Percentiles rank a stretch among this genome's conserved stretches.
These are phyloP conservation scores for Aspergillus terreus DNA, from an alignment of 2,329 filamentous ascomycete genomes.

Conservation along the genomic window DNA sequence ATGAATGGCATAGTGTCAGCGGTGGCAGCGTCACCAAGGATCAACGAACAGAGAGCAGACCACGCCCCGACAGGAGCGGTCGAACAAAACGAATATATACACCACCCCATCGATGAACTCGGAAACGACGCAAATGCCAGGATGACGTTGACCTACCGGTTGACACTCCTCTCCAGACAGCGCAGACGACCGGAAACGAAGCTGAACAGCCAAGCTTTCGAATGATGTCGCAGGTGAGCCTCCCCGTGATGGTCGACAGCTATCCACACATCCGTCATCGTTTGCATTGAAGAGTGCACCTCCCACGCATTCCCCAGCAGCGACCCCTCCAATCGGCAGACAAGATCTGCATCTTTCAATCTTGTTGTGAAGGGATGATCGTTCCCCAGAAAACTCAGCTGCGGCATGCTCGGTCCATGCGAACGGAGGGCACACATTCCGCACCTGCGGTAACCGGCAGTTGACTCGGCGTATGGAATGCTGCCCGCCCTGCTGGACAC, in stretches of 20 bases:
- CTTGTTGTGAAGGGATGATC: not conserved
- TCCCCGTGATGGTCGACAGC: no score
- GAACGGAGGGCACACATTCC: not conserved
- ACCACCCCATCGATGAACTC: no score
- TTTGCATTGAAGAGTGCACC: no score
- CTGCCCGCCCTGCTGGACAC: not conserved
- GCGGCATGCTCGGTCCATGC: not conserved
- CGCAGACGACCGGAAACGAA: no score
- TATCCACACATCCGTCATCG: no score
- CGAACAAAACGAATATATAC: no score
- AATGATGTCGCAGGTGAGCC: no score
- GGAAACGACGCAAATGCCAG: no score
- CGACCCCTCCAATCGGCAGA: not conserved
- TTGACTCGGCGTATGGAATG: not conserved
- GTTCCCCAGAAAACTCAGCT: not conserved
- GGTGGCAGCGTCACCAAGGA: not conserved
- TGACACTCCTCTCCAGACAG: no score
- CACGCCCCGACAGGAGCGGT: not conserved
- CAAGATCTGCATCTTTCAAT: not conserved
- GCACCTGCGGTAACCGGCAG: not conserved
- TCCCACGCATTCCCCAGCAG: no score
- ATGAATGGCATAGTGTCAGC: constrained; percentile 24
- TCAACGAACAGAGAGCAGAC: not conserved
- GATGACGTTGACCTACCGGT: no score
- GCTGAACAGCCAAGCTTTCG: no score